A percentile compares a stretch with the other conserved stretches of the same genome.
These are phyloP conservation scores for Fusarium buharicum DNA, from an alignment of 2,329 filamentous ascomycete genomes.

Conservation along the genomic window DNA sequence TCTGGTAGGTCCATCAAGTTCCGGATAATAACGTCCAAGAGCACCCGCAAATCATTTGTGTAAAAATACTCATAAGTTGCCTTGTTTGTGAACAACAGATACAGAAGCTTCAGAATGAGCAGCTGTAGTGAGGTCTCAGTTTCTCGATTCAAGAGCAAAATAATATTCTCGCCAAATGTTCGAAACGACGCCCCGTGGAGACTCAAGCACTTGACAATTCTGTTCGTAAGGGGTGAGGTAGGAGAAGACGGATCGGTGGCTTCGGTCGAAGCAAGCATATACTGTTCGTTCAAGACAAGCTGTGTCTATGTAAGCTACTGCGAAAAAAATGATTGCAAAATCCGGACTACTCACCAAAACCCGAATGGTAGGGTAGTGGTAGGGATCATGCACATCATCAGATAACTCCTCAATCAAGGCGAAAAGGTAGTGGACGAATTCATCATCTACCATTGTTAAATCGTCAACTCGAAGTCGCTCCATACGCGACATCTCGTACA, in stretches of 20 bases:
- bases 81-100: conserved; percentile 91
- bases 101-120: conserved; percentile 94
- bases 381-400: conserved; percentile 89
- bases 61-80: conserved; percentile 98
- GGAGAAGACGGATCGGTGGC: conserved; percentile 52
- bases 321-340: background rate
- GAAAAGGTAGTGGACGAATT: conserved; percentile 85
- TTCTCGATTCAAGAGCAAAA: conserved; percentile 92
- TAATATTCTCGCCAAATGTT: conserved; percentile 98
- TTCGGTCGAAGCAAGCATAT: conserved; percentile 81
- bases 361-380: conserved; percentile 94
- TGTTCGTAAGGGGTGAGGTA: conserved; percentile 77
- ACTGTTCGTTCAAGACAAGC: conserved; percentile 97
- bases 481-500: conserved; percentile 97
- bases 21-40: conserved; percentile 94
- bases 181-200: conserved; percentile 83
- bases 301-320: conserved; percentile 51
- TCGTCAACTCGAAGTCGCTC: conserved; percentile 83
- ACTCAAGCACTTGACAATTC: conserved; percentile 91
- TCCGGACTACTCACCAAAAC: conserved; percentile 74
- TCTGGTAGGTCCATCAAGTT: conserved; percentile 96
- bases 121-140: conserved; percentile 93
- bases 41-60: conserved; percentile 93
- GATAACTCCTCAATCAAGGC: conserved; percentile 88
- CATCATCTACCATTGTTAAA: conserved; percentile 79